Conservation (phyloP, 2,329 filamentous ascomycete species). For the Talaromyces amestolkiae region DNA sequence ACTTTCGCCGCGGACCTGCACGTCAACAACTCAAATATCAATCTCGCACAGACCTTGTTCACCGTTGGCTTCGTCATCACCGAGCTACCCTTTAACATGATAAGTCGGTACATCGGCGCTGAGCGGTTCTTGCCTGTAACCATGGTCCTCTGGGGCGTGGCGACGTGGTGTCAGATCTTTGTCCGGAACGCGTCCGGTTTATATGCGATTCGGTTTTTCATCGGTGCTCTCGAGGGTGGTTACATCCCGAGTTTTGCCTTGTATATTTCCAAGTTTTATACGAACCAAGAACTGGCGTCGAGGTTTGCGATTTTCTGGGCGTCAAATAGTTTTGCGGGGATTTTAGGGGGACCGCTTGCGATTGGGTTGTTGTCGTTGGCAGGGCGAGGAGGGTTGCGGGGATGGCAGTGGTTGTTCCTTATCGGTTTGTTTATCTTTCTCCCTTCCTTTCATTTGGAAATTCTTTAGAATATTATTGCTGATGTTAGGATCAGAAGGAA, state of each 20-base stretch:
- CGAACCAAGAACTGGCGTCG: conserved; percentile 24
- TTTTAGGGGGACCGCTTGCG: conserved; percentile 13
- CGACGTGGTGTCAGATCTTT: conserved; percentile 26
- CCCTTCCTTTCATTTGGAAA: no score
- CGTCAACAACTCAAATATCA: conserved; percentile 25
- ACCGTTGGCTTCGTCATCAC: conserved; percentile 29
- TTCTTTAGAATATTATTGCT: not conserved
- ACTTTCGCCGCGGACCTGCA: conserved; percentile 23
- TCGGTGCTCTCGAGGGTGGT: conserved; percentile 50
- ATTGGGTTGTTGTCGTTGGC: conserved; percentile 13
- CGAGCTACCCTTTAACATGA: conserved; percentile 30
- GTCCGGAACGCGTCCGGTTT: conserved; percentile 33
- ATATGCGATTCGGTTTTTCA: conserved; percentile 33
- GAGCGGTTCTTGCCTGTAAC: conserved; percentile 28
- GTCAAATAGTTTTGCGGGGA: conserved; percentile 16
- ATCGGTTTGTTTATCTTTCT: conserved; percentile 3
- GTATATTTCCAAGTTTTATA: conserved; percentile 30
- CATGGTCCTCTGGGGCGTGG: conserved; percentile 24
- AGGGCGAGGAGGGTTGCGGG: conserved; percentile 8
- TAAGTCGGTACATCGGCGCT: conserved; percentile 27
- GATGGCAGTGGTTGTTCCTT: conserved; percentile 19
- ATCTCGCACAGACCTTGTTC: conserved; percentile 27
- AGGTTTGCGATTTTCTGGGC: conserved; percentile 17
- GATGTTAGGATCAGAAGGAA: not conserved
- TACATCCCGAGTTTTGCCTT: conserved; percentile 46